Evolutionary conservation across 1,284 basidiomycete genomes (phyloP).

Genomic region (Cryptococcus sp.): DNA sequence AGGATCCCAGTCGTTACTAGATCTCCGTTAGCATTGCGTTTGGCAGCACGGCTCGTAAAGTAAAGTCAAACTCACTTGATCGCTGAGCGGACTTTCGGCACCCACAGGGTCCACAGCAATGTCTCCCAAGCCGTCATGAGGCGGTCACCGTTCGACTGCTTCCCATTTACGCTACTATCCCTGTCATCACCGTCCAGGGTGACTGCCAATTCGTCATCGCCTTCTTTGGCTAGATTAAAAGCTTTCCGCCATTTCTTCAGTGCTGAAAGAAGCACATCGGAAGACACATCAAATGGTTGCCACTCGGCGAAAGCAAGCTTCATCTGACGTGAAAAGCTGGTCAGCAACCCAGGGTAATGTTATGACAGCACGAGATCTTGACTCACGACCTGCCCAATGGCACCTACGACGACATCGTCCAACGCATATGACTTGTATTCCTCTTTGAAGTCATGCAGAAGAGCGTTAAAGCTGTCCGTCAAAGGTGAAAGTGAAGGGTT

Average conservation of each 20-base stretch:
- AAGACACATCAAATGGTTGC: constrained; percentile 45
- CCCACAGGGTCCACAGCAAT: constrained; percentile 90
- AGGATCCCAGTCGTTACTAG: constrained; percentile 83
- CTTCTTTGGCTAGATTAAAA: constrained; percentile 31
- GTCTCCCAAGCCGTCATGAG: constrained; percentile 94
- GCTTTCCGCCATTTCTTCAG: constrained; percentile 52
- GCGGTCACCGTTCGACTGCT: constrained; percentile 18
- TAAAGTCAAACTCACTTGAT: constrained; percentile 63
- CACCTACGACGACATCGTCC: constrained; percentile 90
- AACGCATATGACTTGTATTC: constrained; percentile 79
- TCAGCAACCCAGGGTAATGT: neutral
- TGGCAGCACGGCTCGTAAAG: neutral
- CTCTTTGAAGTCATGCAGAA: constrained; percentile 68
- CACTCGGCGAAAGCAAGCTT: constrained; percentile 35
- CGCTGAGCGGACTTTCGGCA: constrained; percentile 85
- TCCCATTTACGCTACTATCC: neutral
- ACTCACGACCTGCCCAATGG: constrained; percentile 74
- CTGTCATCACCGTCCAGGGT: neutral
- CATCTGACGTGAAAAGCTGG: constrained; percentile 16
- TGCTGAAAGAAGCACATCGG: constrained; percentile 36
- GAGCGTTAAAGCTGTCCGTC: constrained; percentile 67
- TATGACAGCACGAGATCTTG: neutral
- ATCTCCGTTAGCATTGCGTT: constrained; percentile 2
- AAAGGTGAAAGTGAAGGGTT: constrained; percentile 71
- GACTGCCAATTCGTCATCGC: constrained; percentile 8